These are phyloP conservation scores for Botrytis paeoniae DNA, from an alignment of 2,329 filamentous ascomycete species.

Conservation along the genomic window DNA sequence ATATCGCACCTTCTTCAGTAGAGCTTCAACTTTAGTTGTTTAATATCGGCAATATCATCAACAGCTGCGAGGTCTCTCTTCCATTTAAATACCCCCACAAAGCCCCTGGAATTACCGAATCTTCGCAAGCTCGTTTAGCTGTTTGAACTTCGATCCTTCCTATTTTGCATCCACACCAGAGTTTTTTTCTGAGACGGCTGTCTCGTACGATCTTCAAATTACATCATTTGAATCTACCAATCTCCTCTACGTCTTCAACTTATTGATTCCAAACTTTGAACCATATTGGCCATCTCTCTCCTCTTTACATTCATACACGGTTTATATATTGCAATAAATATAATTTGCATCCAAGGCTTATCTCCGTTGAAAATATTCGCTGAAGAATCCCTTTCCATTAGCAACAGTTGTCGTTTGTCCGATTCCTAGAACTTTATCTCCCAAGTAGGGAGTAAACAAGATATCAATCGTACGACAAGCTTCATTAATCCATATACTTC, in stretches of 20 bases:
- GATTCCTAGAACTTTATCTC: background rate
- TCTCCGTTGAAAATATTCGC: background rate
- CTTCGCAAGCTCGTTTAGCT: background rate
- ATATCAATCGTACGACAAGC: background rate
- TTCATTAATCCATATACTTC: background rate
- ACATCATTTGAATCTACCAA: background rate
- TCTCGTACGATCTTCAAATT: background rate
- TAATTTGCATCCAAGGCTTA: background rate
- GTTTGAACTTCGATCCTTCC: background rate
- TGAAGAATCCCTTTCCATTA: background rate
- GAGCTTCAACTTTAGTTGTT: background rate
- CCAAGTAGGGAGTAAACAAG: background rate
- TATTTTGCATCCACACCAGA: background rate
- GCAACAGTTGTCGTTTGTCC: background rate
- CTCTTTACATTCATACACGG: background rate
- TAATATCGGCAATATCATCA: background rate
- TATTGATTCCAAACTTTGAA: background rate
- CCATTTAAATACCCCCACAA: background rate
- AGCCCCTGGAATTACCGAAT: background rate
- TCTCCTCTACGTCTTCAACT: background rate
- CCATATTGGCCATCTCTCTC: background rate
- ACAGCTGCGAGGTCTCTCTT: too few species aligned
- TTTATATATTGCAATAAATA: background rate
- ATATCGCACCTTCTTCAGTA: background rate
- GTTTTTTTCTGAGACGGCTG: background rate